Percentiles rank a stretch among this genome's conserved stretches.
Conservation (phyloP, 257 asterid species). For the Parsonsia alboflavescens region DNA sequence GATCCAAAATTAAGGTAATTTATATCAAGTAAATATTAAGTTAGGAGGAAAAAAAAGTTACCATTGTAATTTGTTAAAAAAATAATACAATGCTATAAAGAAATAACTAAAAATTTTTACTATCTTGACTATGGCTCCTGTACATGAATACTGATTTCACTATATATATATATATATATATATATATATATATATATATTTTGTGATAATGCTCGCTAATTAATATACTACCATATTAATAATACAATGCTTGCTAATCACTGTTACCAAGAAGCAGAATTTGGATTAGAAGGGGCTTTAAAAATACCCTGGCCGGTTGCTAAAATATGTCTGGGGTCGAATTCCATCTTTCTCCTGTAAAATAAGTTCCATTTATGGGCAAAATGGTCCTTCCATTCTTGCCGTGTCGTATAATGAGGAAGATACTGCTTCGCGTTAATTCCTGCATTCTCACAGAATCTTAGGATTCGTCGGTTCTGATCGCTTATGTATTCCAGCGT, state of each 20-base stretch:
- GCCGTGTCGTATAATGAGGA: conserved; percentile 61
- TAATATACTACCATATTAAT: no score
- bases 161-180: conserved; percentile 1
- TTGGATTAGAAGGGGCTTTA: conserved; percentile 35
- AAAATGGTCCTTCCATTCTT: conserved; percentile 59
- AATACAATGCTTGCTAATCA: no score
- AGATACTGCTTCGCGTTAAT: conserved; percentile 64
- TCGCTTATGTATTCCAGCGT: conserved; percentile 38
- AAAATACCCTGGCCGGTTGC: conserved; percentile 70
- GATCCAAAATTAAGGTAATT: no score
- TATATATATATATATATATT: background rate
- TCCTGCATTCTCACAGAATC: conserved; percentile 42
- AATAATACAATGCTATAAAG: background rate
- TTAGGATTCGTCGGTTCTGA: conserved; percentile 47
- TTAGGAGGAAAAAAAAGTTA: background rate
- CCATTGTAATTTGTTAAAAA: no score
- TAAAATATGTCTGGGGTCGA: conserved; percentile 61
- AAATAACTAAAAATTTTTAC: background rate
- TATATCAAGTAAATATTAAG: no score
- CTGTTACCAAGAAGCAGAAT: conserved; percentile 33
- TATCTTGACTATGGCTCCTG: background rate
- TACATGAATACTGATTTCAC: background rate
- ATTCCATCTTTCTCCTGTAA: conserved; percentile 40
- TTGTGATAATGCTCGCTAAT: no score
- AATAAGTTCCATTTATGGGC: conserved; percentile 58